Evolutionary conservation across 805 yeast genomes (phyloP).

Genomic region (Yarrowia osloensis): DNA sequence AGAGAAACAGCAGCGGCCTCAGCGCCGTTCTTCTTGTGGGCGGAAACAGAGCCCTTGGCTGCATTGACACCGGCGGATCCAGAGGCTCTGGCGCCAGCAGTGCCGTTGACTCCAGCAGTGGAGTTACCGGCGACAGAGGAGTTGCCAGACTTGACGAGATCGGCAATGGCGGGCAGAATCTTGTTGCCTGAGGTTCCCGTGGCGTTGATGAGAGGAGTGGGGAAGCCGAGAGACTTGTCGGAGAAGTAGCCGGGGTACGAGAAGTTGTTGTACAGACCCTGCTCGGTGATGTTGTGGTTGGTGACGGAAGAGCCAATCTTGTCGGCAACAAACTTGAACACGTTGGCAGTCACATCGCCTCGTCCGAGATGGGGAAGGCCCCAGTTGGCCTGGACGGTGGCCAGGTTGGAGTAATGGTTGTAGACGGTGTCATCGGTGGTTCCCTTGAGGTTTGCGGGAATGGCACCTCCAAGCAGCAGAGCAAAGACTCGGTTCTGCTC

Average conservation of each 20-base stretch:
- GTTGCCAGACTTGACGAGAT: background rate
- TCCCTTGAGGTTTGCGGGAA: slow-evolving; percentile 48
- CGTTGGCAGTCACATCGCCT: slow-evolving; percentile 54
- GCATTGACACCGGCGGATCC: slow-evolving; percentile 1
- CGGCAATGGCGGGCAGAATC: slow-evolving; percentile 22
- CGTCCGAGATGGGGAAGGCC: slow-evolving; percentile 53
- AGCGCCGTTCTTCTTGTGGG: slow-evolving; percentile 31
- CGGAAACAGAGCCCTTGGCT: slow-evolving; percentile 16
- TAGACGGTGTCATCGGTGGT: slow-evolving; percentile 52
- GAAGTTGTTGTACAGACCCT: slow-evolving; percentile 15
- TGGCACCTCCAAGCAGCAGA: slow-evolving; percentile 51
- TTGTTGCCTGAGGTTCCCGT: slow-evolving; percentile 8
- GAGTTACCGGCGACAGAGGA: background rate
- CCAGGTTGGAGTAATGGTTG: slow-evolving; percentile 54
- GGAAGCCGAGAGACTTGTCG: slow-evolving; percentile 18
- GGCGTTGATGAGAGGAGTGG: slow-evolving; percentile 14
- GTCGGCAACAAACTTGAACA: slow-evolving; percentile 49
- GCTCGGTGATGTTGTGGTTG: slow-evolving; percentile 12
- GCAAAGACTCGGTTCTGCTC: slow-evolving; percentile 51
- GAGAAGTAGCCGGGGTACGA: slow-evolving; percentile 23
- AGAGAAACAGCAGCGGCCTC: slow-evolving; percentile 33
- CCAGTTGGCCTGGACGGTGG: slow-evolving; percentile 55
- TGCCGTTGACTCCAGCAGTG: background rate
- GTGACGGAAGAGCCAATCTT: slow-evolving; percentile 35
- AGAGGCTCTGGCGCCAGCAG: slow-evolving; percentile 4